Conservation (phyloP, 257 asterid genomes). For the Solanum habrochaites region DNA sequence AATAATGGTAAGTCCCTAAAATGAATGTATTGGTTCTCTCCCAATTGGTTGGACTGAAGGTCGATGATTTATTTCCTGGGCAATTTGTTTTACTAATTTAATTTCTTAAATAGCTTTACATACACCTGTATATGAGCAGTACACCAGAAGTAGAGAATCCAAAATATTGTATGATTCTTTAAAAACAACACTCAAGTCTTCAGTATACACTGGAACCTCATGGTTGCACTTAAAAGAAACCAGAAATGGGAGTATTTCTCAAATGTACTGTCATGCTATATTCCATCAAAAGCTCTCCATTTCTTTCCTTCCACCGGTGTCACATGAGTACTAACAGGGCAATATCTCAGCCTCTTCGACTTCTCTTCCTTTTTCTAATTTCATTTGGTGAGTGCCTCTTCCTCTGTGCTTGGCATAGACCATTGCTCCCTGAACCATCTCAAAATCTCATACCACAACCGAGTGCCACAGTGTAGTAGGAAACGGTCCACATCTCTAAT, state of each 20-base stretch:
- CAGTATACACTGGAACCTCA: not conserved
- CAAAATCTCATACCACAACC: not conserved
- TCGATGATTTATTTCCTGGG: not conserved
- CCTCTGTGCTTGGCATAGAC: not conserved
- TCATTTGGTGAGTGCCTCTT: not conserved
- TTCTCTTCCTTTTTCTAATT: not conserved
- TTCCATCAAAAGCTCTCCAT: not conserved
- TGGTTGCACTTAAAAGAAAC: not conserved
- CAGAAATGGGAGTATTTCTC: not conserved
- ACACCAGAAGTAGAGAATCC: not conserved
- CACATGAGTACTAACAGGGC: not conserved
- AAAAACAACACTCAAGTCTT: not conserved
- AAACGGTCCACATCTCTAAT: not conserved
- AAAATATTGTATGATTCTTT: not conserved
- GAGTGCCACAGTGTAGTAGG: not conserved
- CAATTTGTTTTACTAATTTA: not conserved
- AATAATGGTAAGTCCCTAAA: not conserved
- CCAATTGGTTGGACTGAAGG: not conserved
- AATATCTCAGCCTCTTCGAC: not conserved
- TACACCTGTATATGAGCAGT: not conserved
- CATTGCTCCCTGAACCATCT: not conserved
- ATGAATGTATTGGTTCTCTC: not conserved
- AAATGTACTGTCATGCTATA: not conserved
- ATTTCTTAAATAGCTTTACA: not conserved
- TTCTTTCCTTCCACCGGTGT: not conserved